Percentiles rank a stretch among this genome's conserved stretches.
Evolutionary conservation across 495 filamentous ascomycete species (phyloP).

Genomic region (Penicillium paradoxum): DNA sequence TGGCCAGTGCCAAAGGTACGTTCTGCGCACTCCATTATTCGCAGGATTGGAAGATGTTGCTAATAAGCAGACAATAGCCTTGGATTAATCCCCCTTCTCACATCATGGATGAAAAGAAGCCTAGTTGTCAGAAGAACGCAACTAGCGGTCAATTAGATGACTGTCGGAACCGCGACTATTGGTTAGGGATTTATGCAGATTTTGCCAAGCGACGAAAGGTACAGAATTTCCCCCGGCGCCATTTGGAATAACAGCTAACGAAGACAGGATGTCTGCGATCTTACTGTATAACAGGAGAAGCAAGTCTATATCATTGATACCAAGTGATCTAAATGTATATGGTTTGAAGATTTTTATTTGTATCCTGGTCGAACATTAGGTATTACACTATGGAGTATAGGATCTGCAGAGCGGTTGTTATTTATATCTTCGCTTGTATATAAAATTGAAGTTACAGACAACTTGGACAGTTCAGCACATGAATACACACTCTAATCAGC

Average conservation of each 20-base stretch:
- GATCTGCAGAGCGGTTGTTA: too few species aligned
- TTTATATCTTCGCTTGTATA: too few species aligned
- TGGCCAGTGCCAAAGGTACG: constrained; percentile 59
- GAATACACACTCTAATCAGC: too few species aligned
- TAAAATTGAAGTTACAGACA: too few species aligned
- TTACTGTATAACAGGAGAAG: neutral
- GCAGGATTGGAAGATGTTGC: neutral
- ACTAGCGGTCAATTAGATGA: neutral
- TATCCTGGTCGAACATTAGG: too few species aligned
- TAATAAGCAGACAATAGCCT: neutral
- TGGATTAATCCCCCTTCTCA: neutral
- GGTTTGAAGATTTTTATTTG: neutral
- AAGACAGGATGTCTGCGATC: neutral
- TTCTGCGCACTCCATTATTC: neutral
- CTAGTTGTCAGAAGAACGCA: neutral
- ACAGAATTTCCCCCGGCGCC: neutral
- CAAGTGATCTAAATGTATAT: neutral
- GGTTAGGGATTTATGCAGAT: neutral
- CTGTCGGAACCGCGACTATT: constrained; percentile 1
- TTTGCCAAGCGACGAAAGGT: neutral
- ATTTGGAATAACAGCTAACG: neutral
- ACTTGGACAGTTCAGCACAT: too few species aligned
- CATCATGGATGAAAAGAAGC: neutral
- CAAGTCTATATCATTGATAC: neutral
- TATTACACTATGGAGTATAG: too few species aligned